Evolutionary conservation across 805 yeast species (phyloP).

Genomic region (Torulaspora quercuum): DNA sequence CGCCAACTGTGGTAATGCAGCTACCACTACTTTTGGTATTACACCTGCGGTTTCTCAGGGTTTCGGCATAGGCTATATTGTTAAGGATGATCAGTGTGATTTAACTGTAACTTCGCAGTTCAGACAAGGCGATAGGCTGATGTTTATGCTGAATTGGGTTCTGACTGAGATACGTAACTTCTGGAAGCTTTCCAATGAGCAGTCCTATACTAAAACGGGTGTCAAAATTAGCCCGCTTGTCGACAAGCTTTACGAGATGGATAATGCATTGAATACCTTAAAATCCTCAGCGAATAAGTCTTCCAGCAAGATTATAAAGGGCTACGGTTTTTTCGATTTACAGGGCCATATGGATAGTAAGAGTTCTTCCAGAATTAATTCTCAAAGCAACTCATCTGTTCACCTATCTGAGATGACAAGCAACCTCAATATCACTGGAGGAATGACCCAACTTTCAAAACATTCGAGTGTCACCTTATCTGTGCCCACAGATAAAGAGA

Average conservation of each 20-base stretch:
- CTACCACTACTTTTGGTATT: slow-evolving; percentile 79
- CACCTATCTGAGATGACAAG: slow-evolving; percentile 21
- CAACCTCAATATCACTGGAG: slow-evolving; percentile 5
- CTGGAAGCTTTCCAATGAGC: slow-evolving; percentile 32
- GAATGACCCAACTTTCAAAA: slow-evolving; percentile 6
- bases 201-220: slow-evolving; percentile 17
- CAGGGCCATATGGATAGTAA: slow-evolving; percentile 30
- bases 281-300: slow-evolving; percentile 3
- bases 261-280: slow-evolving; percentile 31
- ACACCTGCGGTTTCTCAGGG: slow-evolving; percentile 89
- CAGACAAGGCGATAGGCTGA: slow-evolving; percentile 76
- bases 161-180: slow-evolving; percentile 54
- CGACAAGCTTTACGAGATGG: slow-evolving; percentile 37
- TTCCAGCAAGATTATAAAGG: slow-evolving; percentile 15
- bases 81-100: slow-evolving; percentile 74
- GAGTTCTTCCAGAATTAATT: slow-evolving; percentile 20
- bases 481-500: slow-evolving; percentile 30
- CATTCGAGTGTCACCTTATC: slow-evolving; percentile 25
- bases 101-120: slow-evolving; percentile 84
- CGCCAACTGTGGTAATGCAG: slow-evolving; percentile 89
- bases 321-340: slow-evolving; percentile 29
- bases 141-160: slow-evolving; percentile 70
- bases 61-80: slow-evolving; percentile 87
- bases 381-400: slow-evolving; percentile 19
- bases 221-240: slow-evolving; percentile 31